Conservation (phyloP, 148 eudicot species). For the Fagopyrum esculentum region DNA sequence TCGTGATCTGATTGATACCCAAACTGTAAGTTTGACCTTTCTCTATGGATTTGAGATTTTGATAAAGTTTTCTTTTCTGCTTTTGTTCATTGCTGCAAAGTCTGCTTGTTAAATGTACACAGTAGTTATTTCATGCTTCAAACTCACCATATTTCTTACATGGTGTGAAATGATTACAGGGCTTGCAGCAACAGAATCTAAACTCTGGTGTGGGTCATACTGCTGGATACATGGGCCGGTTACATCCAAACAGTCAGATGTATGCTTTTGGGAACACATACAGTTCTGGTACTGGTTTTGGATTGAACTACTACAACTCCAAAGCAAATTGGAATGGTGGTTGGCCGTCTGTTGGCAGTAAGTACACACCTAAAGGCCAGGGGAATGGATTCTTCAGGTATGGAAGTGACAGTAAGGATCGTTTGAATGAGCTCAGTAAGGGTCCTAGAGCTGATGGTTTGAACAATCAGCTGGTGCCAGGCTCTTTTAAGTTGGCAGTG, state of each 20-base stretch:
- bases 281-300: slow-evolving; percentile 35
- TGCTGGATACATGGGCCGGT: slow-evolving; percentile 31
- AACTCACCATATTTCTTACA: not conserved
- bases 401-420: slow-evolving; percentile 30
- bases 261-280: slow-evolving; percentile 32
- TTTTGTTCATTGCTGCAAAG: not conserved
- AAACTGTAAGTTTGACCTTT: slow-evolving; percentile 4
- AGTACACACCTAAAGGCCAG: slow-evolving; percentile 30
- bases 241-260: slow-evolving; percentile 29
- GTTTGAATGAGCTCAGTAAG: slow-evolving; percentile 43
- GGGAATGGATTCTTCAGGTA: slow-evolving; percentile 28
- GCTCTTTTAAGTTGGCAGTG: slow-evolving; percentile 36
- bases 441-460: slow-evolving; percentile 34
- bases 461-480: slow-evolving; percentile 27
- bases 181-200: slow-evolving; percentile 24
- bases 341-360: slow-evolving; percentile 31
- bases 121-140: not conserved
- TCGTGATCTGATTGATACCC: slow-evolving; percentile 7
- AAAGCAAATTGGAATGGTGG: slow-evolving; percentile 29
- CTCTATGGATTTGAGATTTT: not conserved
- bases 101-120: not conserved
- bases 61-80: not conserved
- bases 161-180: slow-evolving; percentile 17
- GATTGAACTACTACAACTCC: slow-evolving; percentile 33
- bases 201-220: slow-evolving; percentile 28